phyloP scores from a whole-genome alignment of 495 filamentous ascomycete species.

The Trichoderma erinaceum region DNA sequence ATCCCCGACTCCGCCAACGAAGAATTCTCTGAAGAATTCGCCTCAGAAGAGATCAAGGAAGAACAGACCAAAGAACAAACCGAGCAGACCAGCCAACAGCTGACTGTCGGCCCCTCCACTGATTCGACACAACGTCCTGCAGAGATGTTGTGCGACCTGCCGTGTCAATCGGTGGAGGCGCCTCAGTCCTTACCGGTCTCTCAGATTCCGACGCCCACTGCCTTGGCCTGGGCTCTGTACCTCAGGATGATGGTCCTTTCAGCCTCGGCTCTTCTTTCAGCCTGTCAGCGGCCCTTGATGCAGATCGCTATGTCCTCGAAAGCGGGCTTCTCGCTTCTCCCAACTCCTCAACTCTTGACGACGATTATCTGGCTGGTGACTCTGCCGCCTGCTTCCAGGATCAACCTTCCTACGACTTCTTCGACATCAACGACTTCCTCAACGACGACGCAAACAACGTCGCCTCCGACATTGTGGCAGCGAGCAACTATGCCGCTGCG shows the following conservation, averaged over 20 bases:
- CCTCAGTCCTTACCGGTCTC: slow-evolving; percentile 53
- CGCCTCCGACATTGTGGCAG: slow-evolving; percentile 32
- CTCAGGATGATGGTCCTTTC: slow-evolving; percentile 59
- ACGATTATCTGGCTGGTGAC: slow-evolving; percentile 82
- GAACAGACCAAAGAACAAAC: slow-evolving; percentile 20
- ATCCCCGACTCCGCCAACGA: slow-evolving; percentile 32
- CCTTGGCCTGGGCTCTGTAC: slow-evolving; percentile 54
- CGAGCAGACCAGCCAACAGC: slow-evolving; percentile 35
- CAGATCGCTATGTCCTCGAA: slow-evolving; percentile 72
- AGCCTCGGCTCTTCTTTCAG: slow-evolving; percentile 63
- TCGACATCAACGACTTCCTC: slow-evolving; percentile 51
- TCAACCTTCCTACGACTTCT: slow-evolving; percentile 24
- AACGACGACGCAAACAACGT: slow-evolving; percentile 39
- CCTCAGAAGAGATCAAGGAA: slow-evolving; percentile 17
- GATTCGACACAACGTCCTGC: slow-evolving; percentile 99
- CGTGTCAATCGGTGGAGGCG: slow-evolving; percentile 81
- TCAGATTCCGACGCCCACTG: slow-evolving; percentile 47
- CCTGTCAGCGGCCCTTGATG: slow-evolving; percentile 46
- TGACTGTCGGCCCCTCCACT: slow-evolving; percentile 46
- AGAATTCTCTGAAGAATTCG: not conserved
- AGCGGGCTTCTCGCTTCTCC: slow-evolving; percentile 66
- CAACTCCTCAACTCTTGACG: slow-evolving; percentile 61
- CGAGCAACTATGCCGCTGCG: slow-evolving; percentile 29
- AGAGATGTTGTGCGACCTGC: slow-evolving; percentile 99
- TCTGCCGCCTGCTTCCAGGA: slow-evolving; percentile 51